A percentile compares a stretch with the other conserved stretches of the same genome.
Conservation (phyloP, 345 rosid species). For the Toxicodendron radicans region DNA sequence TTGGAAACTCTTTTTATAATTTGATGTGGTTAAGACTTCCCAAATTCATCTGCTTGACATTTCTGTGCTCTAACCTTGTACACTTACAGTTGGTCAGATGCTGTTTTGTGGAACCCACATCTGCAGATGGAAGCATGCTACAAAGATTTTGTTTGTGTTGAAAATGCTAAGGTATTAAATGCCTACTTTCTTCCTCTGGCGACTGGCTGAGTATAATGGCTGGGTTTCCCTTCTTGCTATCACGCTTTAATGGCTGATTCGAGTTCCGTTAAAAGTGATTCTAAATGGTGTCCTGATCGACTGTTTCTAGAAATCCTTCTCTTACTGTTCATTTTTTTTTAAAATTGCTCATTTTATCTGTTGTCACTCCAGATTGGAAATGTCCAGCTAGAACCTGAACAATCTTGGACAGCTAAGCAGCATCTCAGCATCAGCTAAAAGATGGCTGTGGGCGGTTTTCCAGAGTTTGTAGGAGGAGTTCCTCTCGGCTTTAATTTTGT, state of each 20-base stretch:
- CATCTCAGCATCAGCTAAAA: conserved; percentile 54
- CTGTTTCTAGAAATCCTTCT: background rate
- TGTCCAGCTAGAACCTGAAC: conserved; percentile 71
- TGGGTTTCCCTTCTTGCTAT: conserved; percentile 2
- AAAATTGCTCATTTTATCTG: background rate
- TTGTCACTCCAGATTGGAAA: conserved; percentile 61
- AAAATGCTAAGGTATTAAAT: conserved; percentile 78
- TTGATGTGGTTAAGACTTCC: conserved; percentile 11
- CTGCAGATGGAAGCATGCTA: conserved; percentile 92
- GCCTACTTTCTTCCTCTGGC: conserved; percentile 2
- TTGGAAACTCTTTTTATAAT: conserved; percentile 14
- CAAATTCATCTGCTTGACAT: background rate
- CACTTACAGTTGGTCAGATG: conserved; percentile 83
- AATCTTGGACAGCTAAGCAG: conserved; percentile 88
- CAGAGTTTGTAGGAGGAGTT: conserved; percentile 11
- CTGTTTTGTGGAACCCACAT: conserved; percentile 93
- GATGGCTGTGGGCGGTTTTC: conserved; percentile 7
- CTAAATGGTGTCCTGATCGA: conserved; percentile 1
- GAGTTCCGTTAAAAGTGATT: conserved; percentile 4
- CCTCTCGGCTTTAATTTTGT: background rate
- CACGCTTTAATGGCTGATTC: background rate
- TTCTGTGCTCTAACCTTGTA: conserved; percentile 14
- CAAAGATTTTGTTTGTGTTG: conserved; percentile 85
- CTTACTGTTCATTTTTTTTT: background rate
- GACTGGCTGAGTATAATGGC: conserved; percentile 8